Evolutionary conservation across 2,329 filamentous ascomycete species (phyloP).

Genomic region (Colletotrichum sp.): DNA sequence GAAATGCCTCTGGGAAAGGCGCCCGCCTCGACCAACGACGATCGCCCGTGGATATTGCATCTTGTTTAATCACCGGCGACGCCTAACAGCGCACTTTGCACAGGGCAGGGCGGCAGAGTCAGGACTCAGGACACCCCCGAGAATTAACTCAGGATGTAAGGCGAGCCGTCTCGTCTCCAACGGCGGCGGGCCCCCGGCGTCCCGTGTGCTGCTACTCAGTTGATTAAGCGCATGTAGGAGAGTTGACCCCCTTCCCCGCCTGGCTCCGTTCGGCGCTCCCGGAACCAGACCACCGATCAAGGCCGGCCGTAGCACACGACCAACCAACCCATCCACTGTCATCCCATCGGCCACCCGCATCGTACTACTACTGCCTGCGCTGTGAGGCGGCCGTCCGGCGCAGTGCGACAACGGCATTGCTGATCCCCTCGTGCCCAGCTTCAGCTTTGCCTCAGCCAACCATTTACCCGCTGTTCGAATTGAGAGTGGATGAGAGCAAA

Average conservation of each 20-base stretch:
- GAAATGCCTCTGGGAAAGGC: not conserved
- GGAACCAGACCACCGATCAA: not conserved
- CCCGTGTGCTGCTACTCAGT: not conserved
- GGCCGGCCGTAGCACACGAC: not conserved
- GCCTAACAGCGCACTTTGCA: not conserved
- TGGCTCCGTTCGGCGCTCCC: constrained; percentile 11
- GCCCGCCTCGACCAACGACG: not conserved
- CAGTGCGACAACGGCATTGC: not conserved
- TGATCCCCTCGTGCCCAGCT: not conserved
- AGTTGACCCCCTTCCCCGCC: not conserved
- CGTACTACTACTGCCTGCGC: not conserved
- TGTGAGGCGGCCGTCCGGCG: not conserved
- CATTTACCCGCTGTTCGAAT: not conserved
- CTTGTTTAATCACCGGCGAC: not conserved
- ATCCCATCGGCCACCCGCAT: not conserved
- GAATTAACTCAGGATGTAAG: not conserved
- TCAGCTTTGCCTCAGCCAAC: not conserved
- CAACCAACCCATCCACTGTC: not conserved
- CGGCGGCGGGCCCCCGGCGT: not conserved
- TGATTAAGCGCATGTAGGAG: not conserved
- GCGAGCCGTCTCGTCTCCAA: not conserved
- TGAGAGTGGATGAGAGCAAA: not conserved
- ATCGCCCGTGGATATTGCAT: not conserved
- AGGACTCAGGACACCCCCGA: not conserved
- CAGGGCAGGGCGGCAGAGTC: not conserved